Percentiles rank a stretch among this genome's conserved stretches.
Evolutionary conservation across 257 asterid genomes (phyloP).

Genomic region (Plantago major): DNA sequence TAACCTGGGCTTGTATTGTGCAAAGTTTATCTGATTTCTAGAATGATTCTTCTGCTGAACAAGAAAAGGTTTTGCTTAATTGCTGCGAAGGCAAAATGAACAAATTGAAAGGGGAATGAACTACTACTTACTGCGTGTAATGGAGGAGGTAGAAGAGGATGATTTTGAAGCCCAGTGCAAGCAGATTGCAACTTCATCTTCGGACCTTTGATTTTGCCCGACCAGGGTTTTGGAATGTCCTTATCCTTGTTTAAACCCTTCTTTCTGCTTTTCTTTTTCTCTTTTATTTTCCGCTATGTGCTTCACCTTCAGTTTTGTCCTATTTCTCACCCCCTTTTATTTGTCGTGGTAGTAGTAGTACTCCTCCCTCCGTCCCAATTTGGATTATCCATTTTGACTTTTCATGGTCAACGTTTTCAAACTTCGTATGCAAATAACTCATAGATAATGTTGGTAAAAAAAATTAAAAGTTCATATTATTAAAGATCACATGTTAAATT

Average conservation of each 20-base stretch:
- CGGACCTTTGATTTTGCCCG: slow-evolving; percentile 4
- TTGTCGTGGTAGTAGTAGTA: too few relatives aligned
- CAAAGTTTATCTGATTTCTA: slow-evolving; percentile 18
- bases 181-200: slow-evolving; percentile 50
- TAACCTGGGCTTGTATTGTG: slow-evolving; percentile 25
- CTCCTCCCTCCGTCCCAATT: too few relatives aligned
- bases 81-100: background rate
- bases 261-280: background rate
- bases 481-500: too few relatives aligned
- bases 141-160: slow-evolving; percentile 33
- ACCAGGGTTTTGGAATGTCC: slow-evolving; percentile 24
- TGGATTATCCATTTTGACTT: too few relatives aligned
- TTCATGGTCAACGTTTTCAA: too few relatives aligned
- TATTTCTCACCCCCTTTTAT: background rate
- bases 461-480: too few relatives aligned
- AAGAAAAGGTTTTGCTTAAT: slow-evolving; percentile 7
- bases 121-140: slow-evolving; percentile 43
- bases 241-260: slow-evolving; percentile 40
- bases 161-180: slow-evolving; percentile 35
- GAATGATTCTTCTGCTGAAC: slow-evolving; percentile 33
- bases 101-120: slow-evolving; percentile 7
- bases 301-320: background rate
- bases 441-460: too few relatives aligned
- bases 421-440: too few relatives aligned
- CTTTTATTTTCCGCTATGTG: background rate